Evolutionary conservation across 257 asterid genomes (phyloP).

Genomic region (Scutellaria barbata): DNA sequence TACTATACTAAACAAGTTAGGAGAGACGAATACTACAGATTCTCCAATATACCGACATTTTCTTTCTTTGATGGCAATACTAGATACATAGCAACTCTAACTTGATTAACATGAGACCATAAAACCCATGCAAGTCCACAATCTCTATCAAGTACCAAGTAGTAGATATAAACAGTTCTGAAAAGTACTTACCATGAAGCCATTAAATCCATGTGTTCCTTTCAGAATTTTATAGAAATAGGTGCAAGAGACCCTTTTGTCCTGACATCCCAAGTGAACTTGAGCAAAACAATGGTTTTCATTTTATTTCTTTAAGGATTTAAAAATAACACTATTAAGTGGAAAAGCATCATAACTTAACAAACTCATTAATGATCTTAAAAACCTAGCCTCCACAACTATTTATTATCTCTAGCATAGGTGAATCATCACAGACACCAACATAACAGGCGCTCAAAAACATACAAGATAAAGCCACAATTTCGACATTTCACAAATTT

Average conservation of each 20-base stretch:
- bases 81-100: too few species aligned
- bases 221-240: background rate
- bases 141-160: background rate
- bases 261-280: too few species aligned
- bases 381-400: background rate
- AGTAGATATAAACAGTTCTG: constrained; percentile 20
- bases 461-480: constrained; percentile 20
- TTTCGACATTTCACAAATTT: constrained; percentile 27
- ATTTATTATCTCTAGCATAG: background rate
- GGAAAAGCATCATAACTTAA: background rate
- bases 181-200: constrained; percentile 6
- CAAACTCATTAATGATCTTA: constrained; percentile 23
- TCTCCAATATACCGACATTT: too few species aligned
- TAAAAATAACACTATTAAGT: background rate
- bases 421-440: background rate
- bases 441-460: background rate
- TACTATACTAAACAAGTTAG: constrained; percentile 19
- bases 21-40: constrained; percentile 2
- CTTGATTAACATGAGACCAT: background rate
- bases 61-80: too few species aligned
- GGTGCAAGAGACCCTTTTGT: too few species aligned
- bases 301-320: background rate
- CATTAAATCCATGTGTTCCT: constrained; percentile 23
- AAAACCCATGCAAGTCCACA: constrained; percentile 9
- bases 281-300: constrained; percentile 1